Evolutionary conservation across 306 rosid species (phyloP).

Genomic region (Sicyos baderoa): DNA sequence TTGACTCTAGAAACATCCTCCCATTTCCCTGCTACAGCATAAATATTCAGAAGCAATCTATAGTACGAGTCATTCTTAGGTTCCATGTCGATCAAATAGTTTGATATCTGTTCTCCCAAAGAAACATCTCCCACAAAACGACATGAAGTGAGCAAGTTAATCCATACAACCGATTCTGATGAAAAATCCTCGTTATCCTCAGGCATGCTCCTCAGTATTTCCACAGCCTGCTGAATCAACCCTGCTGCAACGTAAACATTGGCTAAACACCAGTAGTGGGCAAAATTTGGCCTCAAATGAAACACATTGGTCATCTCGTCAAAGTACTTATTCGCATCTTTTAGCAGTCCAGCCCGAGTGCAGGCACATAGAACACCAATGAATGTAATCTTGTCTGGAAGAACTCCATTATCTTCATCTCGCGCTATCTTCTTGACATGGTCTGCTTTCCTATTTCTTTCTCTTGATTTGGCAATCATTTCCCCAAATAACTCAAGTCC

Average conservation of each 20-base stretch:
- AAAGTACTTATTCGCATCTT: slow-evolving; percentile 46
- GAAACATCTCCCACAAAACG: slow-evolving; percentile 47
- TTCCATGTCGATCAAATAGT: slow-evolving; percentile 43
- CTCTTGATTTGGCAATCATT: slow-evolving; percentile 33
- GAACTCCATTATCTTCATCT: slow-evolving; percentile 22
- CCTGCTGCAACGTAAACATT: slow-evolving; percentile 47
- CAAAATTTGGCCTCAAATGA: slow-evolving; percentile 52
- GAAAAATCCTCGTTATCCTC: slow-evolving; percentile 30
- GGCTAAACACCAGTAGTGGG: slow-evolving; percentile 72
- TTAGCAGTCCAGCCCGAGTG: slow-evolving; percentile 49
- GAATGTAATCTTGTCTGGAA: slow-evolving; percentile 60
- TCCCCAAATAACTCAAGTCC: slow-evolving; percentile 45
- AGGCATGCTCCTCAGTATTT: slow-evolving; percentile 35
- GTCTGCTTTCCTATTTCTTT: slow-evolving; percentile 19
- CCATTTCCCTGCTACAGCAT: slow-evolving; percentile 61
- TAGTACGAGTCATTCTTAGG: slow-evolving; percentile 48
- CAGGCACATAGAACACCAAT: slow-evolving; percentile 66
- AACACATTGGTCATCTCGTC: slow-evolving; percentile 40
- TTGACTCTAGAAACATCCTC: slow-evolving; percentile 53
- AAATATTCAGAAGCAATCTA: slow-evolving; percentile 48
- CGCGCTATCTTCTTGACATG: slow-evolving; percentile 3
- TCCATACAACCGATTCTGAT: slow-evolving; percentile 41
- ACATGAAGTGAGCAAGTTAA: slow-evolving; percentile 42
- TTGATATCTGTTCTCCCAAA: slow-evolving; percentile 49
- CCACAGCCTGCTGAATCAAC: slow-evolving; percentile 42